Evolutionary conservation across 140 eudicot species (phyloP), one percentile per base, ranked within the genome.

Genomic region (Oenanthe javanica): DNA sequence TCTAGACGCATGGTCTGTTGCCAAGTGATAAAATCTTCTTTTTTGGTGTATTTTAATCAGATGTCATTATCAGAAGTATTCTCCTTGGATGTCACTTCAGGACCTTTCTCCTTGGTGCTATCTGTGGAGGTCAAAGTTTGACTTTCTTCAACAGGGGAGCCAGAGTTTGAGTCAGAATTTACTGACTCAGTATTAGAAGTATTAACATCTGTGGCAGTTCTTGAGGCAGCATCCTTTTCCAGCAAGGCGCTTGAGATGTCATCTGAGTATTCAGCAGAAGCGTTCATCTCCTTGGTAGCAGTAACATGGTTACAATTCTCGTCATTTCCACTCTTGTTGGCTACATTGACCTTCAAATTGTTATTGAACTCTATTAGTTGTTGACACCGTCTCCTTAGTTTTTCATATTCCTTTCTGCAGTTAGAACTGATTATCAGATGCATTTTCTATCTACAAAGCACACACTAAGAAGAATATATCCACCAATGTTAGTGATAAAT

Each of bases 1-100:
- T 88, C 91, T 11, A 88, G 77, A 16, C 89, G 91, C 27, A 88
- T 88, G 57, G 86, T 88, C 50, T 87, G 89, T 82, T 85, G 91
- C 91, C 91, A 88, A 9, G 89, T 85, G 79, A 81, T 54, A 21
- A 85, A 86, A 82, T 88, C 87, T 83, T 88, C 91, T 21, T 55
- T 50, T 27, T 50, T 75, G 10, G 64, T 46, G 38, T 48, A 78
- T 18, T 78, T 78, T 46, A 88, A 78, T 78, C 80, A 84, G 63
- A 23, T 59, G 36, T 83, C 84, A 27, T 55, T 50, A 23, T 72
- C 75, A 8, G 79, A 88, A 42, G 80, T 67, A 49, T 70, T 83
- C 76, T 77, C 82, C 47, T 83, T 70, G 45, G 63, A 75, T 46
- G 78, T 45, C 21, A 49, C 57, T 40, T 86, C 75, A n/a, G 72